Conservation (phyloP, 2,329 filamentous ascomycete species). For the Sclerotiophoma versabilis region DNA sequence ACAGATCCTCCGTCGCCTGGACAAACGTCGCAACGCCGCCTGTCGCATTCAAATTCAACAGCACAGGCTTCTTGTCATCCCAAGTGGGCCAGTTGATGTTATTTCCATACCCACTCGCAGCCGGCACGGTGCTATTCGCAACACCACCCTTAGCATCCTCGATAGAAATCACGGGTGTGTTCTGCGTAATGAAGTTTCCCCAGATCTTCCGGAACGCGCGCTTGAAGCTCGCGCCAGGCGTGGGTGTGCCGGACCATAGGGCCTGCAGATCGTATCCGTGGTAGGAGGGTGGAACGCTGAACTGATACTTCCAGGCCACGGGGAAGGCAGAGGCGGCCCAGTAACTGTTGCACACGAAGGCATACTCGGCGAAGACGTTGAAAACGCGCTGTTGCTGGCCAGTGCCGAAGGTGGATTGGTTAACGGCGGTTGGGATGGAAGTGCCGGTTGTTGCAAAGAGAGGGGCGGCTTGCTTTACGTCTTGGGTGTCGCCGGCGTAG, state of each 20-base stretch:
- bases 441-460: conserved; percentile 38
- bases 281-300: conserved; percentile 36
- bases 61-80: conserved; percentile 21
- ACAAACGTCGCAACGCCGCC: conserved; percentile 31
- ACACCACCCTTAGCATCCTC: conserved; percentile 37
- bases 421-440: conserved; percentile 33
- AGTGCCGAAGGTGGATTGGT: conserved; percentile 40
- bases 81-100: conserved; percentile 41
- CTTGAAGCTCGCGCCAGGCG: conserved; percentile 38
- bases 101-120: conserved; percentile 16
- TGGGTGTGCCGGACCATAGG: conserved; percentile 34
- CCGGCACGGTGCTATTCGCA: conserved; percentile 31
- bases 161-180: conserved; percentile 37
- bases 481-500: conserved; percentile 34
- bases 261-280: conserved; percentile 45
- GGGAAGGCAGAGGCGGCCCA: conserved; percentile 50
- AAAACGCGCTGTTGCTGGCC: conserved; percentile 49
- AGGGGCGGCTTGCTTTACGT: conserved; percentile 31
- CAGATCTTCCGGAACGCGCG: conserved; percentile 45
- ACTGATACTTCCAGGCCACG: conserved; percentile 45
- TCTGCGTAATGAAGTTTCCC: conserved; percentile 41
- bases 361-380: conserved; percentile 55
- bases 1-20: conserved; percentile 31
- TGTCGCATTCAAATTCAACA: conserved; percentile 42
- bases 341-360: conserved; percentile 52